Conservation (phyloP, 1,139 yeast species). For the Pneumocystis jirovecii region DNA sequence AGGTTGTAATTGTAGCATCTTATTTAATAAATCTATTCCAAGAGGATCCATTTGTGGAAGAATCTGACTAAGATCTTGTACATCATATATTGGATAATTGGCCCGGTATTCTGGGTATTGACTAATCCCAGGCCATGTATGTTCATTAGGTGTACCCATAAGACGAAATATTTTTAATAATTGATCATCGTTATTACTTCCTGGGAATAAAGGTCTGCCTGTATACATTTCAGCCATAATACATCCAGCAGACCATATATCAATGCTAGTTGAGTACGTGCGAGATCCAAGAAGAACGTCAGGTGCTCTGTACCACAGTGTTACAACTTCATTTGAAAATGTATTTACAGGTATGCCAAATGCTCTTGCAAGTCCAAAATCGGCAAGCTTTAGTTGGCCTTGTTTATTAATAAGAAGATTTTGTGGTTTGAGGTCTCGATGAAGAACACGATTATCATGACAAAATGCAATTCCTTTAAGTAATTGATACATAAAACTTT, state of each 20-base stretch:
- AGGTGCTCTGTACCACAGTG: conserved; percentile 96
- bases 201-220: conserved; percentile 88
- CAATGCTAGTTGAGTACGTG: conserved; percentile 95
- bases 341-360: conserved; percentile 97
- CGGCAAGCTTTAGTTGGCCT: conserved; percentile 90
- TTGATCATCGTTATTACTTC: conserved; percentile 95
- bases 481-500: conserved; percentile 82
- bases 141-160: conserved; percentile 89
- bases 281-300: conserved; percentile 91
- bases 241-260: conserved; percentile 98
- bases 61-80: conserved; percentile 66
- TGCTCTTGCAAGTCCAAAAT: conserved; percentile 87
- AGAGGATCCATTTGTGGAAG: conserved; percentile 65
- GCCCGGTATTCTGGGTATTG: conserved; percentile 89
- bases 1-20: conserved; percentile 79
- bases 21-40: conserved; percentile 63
- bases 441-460: conserved; percentile 87
- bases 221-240: conserved; percentile 98
- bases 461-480: conserved; percentile 88
- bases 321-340: conserved; percentile 79
- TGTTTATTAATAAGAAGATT: conserved; percentile 85
- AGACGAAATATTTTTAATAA: conserved; percentile 86
- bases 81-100: conserved; percentile 76
- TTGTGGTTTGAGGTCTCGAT: conserved; percentile 93
- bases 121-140: conserved; percentile 90